These are phyloP conservation scores for Fusarium devonianum DNA, from an alignment of 2,329 filamentous ascomycete species.

Conservation along the genomic window DNA sequence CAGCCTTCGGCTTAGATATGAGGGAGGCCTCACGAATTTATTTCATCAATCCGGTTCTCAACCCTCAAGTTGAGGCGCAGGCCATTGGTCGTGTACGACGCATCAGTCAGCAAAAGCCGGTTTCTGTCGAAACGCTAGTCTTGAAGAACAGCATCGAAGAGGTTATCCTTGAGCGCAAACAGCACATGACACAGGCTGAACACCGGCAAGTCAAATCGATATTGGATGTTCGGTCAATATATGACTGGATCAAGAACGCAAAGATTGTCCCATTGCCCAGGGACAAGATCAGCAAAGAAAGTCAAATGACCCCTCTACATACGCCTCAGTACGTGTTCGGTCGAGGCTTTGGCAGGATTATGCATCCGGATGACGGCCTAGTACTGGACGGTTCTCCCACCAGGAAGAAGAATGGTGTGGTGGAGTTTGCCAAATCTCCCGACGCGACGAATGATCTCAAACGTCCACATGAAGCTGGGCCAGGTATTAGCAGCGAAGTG, in stretches of 20 bases:
- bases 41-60: conserved; percentile 88
- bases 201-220: conserved; percentile 63
- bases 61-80: conserved; percentile 85
- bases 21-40: conserved; percentile 83
- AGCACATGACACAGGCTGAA: conserved; percentile 75
- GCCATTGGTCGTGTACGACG: conserved; percentile 89
- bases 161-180: conserved; percentile 75
- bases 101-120: conserved; percentile 81
- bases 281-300: conserved; percentile 44
- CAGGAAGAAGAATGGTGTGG: conserved; percentile 12
- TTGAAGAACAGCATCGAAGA: conserved; percentile 84
- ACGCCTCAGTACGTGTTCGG: conserved; percentile 60
- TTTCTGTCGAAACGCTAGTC: conserved; percentile 86
- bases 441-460: conserved; percentile 36
- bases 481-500: conserved; percentile 15
- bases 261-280: conserved; percentile 50
- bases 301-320: conserved; percentile 58
- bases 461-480: conserved; percentile 29
- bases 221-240: conserved; percentile 64
- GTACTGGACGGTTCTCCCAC: conserved; percentile 41
- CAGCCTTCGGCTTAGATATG: conserved; percentile 87
- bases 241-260: conserved; percentile 65
- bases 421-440: conserved; percentile 5
- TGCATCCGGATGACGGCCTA: conserved; percentile 57
- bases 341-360: conserved; percentile 52